phyloP scores from a whole-genome alignment of 1,139 yeast species.

The Arxiozyma bovina region DNA sequence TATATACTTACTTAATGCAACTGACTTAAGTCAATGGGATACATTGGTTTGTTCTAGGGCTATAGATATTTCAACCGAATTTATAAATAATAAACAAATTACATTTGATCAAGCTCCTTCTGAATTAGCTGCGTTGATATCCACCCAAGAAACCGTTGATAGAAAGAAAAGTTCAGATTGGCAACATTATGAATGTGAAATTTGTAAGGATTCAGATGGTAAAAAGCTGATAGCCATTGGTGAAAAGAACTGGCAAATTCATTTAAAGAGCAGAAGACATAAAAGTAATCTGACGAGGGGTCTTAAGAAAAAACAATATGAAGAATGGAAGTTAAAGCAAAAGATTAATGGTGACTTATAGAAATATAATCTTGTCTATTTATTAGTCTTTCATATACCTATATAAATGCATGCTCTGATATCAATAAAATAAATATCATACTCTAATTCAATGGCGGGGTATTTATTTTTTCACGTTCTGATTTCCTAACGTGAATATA shows the following conservation, averaged over 20 bases:
- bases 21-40: constrained; percentile 57
- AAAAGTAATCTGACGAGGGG: constrained; percentile 36
- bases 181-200: constrained; percentile 61
- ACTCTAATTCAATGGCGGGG: not conserved
- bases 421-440: not conserved
- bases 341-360: constrained; percentile 1
- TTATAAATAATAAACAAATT: constrained; percentile 27
- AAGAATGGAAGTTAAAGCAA: constrained; percentile 32
- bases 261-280: constrained; percentile 60
- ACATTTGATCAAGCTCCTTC: constrained; percentile 38
- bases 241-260: constrained; percentile 59
- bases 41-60: constrained; percentile 51
- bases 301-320: constrained; percentile 37
- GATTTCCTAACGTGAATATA: constrained; percentile 31
- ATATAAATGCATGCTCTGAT: not conserved
- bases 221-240: constrained; percentile 63
- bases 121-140: constrained; percentile 34
- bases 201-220: constrained; percentile 53
- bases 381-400: not conserved
- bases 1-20: constrained; percentile 65
- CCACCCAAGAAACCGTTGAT: constrained; percentile 13
- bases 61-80: constrained; percentile 38
- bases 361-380: not conserved
- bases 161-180: constrained; percentile 38
- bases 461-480: not conserved